Evolutionary conservation across 768 basidiomycete genomes (phyloP), one percentile per base, ranked within the genome.

Genomic region (Serpula lacrymans): DNA sequence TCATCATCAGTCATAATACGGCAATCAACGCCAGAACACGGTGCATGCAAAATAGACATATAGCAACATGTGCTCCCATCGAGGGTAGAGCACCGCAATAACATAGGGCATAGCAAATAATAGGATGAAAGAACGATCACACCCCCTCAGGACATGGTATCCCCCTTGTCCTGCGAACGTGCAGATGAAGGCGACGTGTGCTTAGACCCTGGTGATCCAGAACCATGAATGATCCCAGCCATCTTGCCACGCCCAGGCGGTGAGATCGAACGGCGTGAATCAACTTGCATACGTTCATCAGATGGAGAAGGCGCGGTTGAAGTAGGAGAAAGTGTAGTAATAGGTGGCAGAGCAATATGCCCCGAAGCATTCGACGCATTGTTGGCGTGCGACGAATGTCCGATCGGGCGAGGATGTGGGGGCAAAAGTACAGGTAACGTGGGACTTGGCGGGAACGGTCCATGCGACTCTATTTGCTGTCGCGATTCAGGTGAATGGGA

Each of bases 361-460:
- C 51, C 55, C 5, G 69, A 65, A 7, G 57, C 37, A 14, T 21
- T 37, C 24, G 29, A 35, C 10, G n/a, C n/a, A 7, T 53, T 54
- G 27, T 50, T 57, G 37, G 58, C 31, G 49, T 75, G 69, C 4
- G 64, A 61, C 16, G 68, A 60, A 37, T 76, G 63, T 12, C 84
- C 85, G 36, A 85, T 72, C 9, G 85, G 85, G 18, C 82, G 74
- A 32, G 86, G 85, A 54, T 86, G 86, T 18, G 84, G 82, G 29
- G 86, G 86, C 23, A 88, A 70, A 6, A 76, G 74, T 22, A 72
- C 70, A 5, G 81, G 73, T 10, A 84, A 63, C 18, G 78, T 59
- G 0, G 85, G 80, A 50, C 72, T 71, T 41, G 65, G 34, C 53
- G 70, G 45, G 75, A 65, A 26, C 72, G 68, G 42, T 17, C 49